Base-by-base conservation (phyloP, 2,329 filamentous ascomycete species). In the Fusarium sp. region DNA sequence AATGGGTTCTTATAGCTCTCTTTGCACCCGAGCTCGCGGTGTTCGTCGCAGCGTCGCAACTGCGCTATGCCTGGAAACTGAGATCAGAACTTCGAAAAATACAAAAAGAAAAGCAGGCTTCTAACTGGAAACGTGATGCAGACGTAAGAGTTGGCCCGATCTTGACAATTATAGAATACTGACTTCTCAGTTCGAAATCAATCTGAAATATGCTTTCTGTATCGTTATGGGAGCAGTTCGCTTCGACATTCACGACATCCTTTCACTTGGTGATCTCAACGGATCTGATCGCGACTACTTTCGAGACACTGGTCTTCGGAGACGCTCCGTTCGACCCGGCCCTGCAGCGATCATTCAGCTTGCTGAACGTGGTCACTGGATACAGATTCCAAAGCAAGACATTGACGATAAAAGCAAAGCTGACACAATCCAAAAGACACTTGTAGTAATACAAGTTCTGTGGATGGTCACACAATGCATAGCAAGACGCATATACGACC, bases 381-480 rank as follows among this genome's bases (percentile, higher is more conserved):
- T 62, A 7, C 13, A 18, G 2, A 13, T 62, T 2, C 3, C 2
- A 22, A 16, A 32, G 15, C 18, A 15, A 4, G 29, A 62, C 6
- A 46, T 62, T 3, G 40, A 62, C 3, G 45, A 62, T 8, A 62
- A 54, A 15, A 62, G 59, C 4, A 62, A 62, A 5, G 56, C 57
- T 0, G 8, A 27, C 1, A 4, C n/a, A 1, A 3, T 62, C 0
- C 45, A 62, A 7, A 62, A 62, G 5, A 12, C 3, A 0, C 38
- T 62, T 25, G 46, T 46, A 4, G 27, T 62, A 5, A 20, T 45
- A 5, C 56, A 62, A 5, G 20, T 62, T 2, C 29, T 38, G 3
- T 62, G 59, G 59, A 62, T 62, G 59, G 13, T 46, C 6, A 40
- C 11, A 0, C 56, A 62, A 22, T 53, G 38, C 8, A 18, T 30